A percentile compares a stretch with the other conserved stretches of the same genome.
Evolutionary conservation across 2,329 filamentous ascomycete genomes (phyloP).

Genomic region (Verticillium isaacii): DNA sequence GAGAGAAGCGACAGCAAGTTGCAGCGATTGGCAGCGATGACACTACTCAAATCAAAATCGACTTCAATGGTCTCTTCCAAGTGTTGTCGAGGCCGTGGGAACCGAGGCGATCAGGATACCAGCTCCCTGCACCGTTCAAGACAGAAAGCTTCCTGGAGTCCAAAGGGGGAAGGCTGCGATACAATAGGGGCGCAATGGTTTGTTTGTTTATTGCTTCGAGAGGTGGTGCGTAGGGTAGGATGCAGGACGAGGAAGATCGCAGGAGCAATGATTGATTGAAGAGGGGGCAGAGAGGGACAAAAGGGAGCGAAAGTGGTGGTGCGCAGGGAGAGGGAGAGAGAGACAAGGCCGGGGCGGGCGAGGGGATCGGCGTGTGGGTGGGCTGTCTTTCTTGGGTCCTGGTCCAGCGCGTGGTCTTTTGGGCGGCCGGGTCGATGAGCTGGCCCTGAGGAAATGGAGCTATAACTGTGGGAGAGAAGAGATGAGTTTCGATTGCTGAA

Average conservation of each 20-base stretch:
- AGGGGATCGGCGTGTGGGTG: neutral
- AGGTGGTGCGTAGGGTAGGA: neutral
- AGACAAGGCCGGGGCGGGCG: neutral
- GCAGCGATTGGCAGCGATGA: neutral
- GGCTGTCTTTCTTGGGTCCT: neutral
- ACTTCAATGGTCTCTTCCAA: neutral
- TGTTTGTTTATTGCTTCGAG: neutral
- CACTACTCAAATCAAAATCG: neutral
- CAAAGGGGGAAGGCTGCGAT: neutral
- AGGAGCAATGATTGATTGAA: neutral
- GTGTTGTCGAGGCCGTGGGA: neutral
- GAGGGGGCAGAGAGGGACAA: neutral
- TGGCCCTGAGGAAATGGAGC: neutral
- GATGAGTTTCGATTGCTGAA: neutral
- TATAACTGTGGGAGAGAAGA: neutral
- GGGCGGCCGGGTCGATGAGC: neutral
- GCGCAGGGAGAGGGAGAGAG: neutral
- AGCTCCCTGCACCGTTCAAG: neutral
- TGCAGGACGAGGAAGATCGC: neutral
- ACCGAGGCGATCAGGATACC: neutral
- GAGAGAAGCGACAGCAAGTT: neutral
- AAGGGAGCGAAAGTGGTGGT: neutral
- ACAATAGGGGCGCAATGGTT: neutral
- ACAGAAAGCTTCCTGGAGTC: neutral
- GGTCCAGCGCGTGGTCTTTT: neutral